Evolutionary conservation across 495 filamentous ascomycete species (phyloP).

Genomic region (Aspergillus sparsus): DNA sequence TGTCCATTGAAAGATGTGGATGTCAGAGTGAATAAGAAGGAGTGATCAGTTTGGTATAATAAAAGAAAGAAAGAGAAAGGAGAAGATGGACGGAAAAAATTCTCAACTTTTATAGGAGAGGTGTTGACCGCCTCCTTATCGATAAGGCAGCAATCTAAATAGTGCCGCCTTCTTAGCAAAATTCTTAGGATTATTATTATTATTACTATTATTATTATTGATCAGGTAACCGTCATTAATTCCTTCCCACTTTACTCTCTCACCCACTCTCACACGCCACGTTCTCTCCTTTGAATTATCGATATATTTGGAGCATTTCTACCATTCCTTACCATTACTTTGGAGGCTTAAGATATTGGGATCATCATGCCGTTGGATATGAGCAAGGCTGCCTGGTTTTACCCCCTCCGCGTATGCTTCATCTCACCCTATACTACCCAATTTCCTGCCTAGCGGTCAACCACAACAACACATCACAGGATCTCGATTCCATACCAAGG

Average conservation of each 20-base stretch:
- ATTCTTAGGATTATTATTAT: constrained; percentile 2
- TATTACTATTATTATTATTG: not conserved
- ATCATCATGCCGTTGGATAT: constrained; percentile 31
- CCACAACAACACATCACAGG: not conserved
- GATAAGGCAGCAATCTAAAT: constrained; percentile 36
- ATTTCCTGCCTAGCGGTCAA: not conserved
- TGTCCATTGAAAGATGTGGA: constrained; percentile 41
- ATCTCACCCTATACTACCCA: constrained; percentile 5
- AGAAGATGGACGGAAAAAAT: constrained; percentile 26
- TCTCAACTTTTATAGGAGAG: constrained; percentile 15
- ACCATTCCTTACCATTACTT: constrained; percentile 12
- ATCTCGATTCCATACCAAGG: not conserved
- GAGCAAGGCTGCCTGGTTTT: constrained; percentile 53
- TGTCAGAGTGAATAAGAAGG: constrained; percentile 53
- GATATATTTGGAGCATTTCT: not conserved
- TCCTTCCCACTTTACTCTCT: constrained; percentile 1
- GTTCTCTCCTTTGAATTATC: not conserved
- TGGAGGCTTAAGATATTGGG: constrained; percentile 5
- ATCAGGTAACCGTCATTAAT: not conserved
- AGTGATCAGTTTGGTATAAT: constrained; percentile 45
- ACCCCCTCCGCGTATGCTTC: constrained; percentile 52
- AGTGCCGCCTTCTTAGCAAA: constrained; percentile 14
- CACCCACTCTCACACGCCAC: constrained; percentile 17
- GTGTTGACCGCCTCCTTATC: constrained; percentile 39
- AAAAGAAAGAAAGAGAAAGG: constrained; percentile 30